Conservation (phyloP, 2,329 filamentous ascomycete genomes). For the Aspergillus phoenicis region DNA sequence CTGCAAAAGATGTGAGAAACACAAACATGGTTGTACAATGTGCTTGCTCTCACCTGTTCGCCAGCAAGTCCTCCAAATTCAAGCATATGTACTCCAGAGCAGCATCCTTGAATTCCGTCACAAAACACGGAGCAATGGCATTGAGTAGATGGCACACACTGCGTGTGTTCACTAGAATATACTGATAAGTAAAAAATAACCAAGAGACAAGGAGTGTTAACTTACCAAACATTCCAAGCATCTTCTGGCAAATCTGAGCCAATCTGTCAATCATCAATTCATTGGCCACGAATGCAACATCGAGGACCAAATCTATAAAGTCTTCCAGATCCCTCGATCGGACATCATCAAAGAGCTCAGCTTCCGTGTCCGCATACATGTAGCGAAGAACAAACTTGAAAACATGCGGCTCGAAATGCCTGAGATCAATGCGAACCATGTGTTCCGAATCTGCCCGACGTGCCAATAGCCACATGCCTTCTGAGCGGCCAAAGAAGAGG, state of each 20-base stretch:
- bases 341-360: slow-evolving; percentile 78
- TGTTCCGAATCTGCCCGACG: slow-evolving; percentile 57
- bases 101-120: slow-evolving; percentile 83
- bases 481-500: slow-evolving; percentile 84
- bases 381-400: slow-evolving; percentile 80
- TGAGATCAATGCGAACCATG: slow-evolving; percentile 73
- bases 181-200: slow-evolving; percentile 23
- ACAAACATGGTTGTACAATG: neutral
- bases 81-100: slow-evolving; percentile 89
- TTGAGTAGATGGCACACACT: slow-evolving; percentile 87
- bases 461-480: slow-evolving; percentile 78
- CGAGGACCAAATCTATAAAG: slow-evolving; percentile 85
- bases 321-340: slow-evolving; percentile 73
- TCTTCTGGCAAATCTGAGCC: slow-evolving; percentile 82
- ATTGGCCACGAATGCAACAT: slow-evolving; percentile 86
- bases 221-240: slow-evolving; percentile 75
- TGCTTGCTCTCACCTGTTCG: slow-evolving; percentile 64
- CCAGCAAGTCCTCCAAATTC: slow-evolving; percentile 87
- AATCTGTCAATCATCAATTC: slow-evolving; percentile 93
- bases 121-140: slow-evolving; percentile 78
- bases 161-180: slow-evolving; percentile 66
- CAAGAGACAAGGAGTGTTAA: slow-evolving; percentile 10
- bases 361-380: slow-evolving; percentile 80
- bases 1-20: slow-evolving; percentile 38
- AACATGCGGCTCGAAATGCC: slow-evolving; percentile 71